Evolutionary conservation across 2,329 filamentous ascomycete genomes (phyloP).

Genomic region (Microdochium nivale): DNA sequence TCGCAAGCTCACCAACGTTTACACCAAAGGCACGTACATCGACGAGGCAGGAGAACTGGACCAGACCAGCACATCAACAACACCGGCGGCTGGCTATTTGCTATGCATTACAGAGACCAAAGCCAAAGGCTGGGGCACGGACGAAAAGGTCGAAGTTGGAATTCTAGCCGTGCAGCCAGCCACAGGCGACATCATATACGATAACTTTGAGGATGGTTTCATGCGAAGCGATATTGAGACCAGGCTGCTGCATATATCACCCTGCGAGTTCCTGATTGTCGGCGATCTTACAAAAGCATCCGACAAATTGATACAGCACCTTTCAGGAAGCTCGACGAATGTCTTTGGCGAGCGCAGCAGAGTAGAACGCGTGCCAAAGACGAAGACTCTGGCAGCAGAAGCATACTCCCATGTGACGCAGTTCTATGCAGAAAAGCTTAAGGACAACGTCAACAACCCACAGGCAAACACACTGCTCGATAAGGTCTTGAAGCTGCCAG

Average conservation of each 20-base stretch:
- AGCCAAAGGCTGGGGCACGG: conserved; percentile 69
- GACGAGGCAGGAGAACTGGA: conserved; percentile 83
- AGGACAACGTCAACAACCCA: conserved; percentile 47
- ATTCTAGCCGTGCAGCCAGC: conserved; percentile 91
- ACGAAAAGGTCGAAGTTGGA: conserved; percentile 89
- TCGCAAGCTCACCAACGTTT: conserved; percentile 88
- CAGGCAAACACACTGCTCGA: conserved; percentile 63
- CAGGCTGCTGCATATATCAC: conserved; percentile 86
- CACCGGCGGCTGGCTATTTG: conserved; percentile 71
- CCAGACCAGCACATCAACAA: conserved; percentile 33
- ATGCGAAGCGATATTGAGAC: conserved; percentile 97
- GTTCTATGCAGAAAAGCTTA: conserved; percentile 85
- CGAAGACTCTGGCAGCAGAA: conserved; percentile 75
- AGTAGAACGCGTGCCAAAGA: conserved; percentile 68
- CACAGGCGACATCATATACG: conserved; percentile 92
- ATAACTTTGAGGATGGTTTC: conserved; percentile 93
- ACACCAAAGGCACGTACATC: conserved; percentile 96
- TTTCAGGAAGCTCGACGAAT: conserved; percentile 83
- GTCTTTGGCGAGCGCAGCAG: conserved; percentile 87
- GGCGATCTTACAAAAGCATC: conserved; percentile 84
- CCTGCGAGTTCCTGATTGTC: conserved; percentile 90
- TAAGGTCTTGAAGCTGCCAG: conserved; percentile 76
- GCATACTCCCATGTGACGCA: conserved; percentile 82
- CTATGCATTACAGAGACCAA: conserved; percentile 85
- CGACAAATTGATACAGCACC: conserved; percentile 82